A percentile compares a stretch with the other conserved stretches of the same genome.
These are phyloP conservation scores for Colletotrichum godetiae DNA, from an alignment of 2,329 filamentous ascomycete genomes.

Conservation along the genomic window DNA sequence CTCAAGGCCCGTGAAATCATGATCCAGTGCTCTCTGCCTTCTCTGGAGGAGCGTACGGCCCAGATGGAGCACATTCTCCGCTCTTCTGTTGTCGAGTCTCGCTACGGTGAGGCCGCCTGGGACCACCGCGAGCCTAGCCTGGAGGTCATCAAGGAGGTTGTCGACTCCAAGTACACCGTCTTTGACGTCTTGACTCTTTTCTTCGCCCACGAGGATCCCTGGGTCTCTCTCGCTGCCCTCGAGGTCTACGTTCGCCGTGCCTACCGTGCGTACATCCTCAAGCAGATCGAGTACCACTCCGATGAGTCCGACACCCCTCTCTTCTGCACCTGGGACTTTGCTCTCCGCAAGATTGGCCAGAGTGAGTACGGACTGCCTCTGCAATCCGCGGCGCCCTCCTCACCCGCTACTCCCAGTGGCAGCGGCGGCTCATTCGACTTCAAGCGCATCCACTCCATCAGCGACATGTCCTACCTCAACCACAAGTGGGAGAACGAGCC, in stretches of 20 bases:
- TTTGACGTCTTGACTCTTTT: slow-evolving; percentile 96
- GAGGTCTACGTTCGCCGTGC: slow-evolving; percentile 97
- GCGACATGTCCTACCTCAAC: slow-evolving; percentile 91
- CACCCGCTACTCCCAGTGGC: slow-evolving; percentile 78
- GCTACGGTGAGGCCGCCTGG: slow-evolving; percentile 96
- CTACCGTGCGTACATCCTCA: slow-evolving; percentile 94
- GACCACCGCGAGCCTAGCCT: slow-evolving; percentile 94
- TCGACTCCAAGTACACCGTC: slow-evolving; percentile 98
- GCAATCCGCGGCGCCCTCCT: slow-evolving; percentile 83
- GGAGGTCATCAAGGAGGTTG: slow-evolving; percentile 94
- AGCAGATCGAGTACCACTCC: slow-evolving; percentile 88
- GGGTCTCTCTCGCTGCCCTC: slow-evolving; percentile 92
- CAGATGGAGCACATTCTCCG: slow-evolving; percentile 99
- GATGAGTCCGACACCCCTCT: slow-evolving; percentile 75
- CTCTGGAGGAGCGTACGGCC: slow-evolving; percentile 90
- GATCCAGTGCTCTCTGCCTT: slow-evolving; percentile 96
- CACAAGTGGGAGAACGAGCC: slow-evolving; percentile 81
- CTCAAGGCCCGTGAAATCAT: slow-evolving; percentile 97
- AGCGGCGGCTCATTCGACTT: slow-evolving; percentile 69
- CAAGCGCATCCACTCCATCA: slow-evolving; percentile 92
- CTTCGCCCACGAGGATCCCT: slow-evolving; percentile 93
- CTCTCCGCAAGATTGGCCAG: slow-evolving; percentile 91
- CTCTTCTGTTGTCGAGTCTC: slow-evolving; percentile 95
- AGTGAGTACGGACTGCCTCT: slow-evolving; percentile 88
- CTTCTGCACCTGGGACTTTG: slow-evolving; percentile 95